These are phyloP conservation scores for Tulasnella sp. DNA, from an alignment of 768 basidiomycete genomes.

Conservation along the genomic window DNA sequence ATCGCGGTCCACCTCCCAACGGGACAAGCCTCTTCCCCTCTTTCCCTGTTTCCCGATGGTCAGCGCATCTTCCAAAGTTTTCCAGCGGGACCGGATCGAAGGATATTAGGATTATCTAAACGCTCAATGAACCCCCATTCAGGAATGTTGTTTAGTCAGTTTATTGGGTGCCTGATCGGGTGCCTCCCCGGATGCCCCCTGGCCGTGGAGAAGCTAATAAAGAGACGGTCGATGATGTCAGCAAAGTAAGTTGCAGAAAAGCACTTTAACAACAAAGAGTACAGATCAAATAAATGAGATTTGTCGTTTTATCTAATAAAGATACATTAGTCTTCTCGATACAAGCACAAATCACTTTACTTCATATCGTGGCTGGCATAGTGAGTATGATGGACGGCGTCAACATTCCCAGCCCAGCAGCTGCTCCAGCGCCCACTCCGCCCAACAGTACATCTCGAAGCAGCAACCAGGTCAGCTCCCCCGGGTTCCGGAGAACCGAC, in stretches of 20 bases:
- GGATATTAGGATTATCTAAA: background rate
- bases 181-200: background rate
- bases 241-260: background rate
- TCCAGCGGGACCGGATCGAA: background rate
- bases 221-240: background rate
- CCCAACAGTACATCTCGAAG: slow-evolving; percentile 1
- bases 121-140: background rate
- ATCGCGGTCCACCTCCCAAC: background rate
- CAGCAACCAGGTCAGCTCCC: background rate
- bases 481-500: background rate
- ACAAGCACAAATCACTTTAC: background rate
- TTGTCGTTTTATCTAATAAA: background rate
- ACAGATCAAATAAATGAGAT: background rate
- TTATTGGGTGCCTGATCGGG: slow-evolving; percentile 10
- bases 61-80: background rate
- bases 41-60: background rate
- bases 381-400: background rate
- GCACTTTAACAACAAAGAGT: background rate
- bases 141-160: background rate
- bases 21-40: background rate
- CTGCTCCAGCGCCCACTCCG: slow-evolving; percentile 8
- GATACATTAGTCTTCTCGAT: background rate
- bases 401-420: background rate
- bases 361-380: slow-evolving; percentile 5
- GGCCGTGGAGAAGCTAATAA: background rate